Conservation (phyloP, 2,329 filamentous ascomycete genomes). For the Exophiala sp. region DNA sequence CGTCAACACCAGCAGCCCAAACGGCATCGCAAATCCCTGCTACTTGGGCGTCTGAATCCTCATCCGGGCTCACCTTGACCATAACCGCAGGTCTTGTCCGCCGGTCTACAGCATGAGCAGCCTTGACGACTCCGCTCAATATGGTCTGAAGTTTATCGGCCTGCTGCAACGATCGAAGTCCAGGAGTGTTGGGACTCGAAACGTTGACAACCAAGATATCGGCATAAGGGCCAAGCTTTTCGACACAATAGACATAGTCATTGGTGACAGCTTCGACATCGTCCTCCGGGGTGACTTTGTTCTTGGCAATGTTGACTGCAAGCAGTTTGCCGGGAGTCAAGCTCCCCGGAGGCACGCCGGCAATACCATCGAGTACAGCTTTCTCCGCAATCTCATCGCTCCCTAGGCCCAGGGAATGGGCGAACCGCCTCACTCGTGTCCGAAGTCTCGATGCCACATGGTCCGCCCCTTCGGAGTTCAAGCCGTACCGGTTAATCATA, state of each 20-base stretch:
- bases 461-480: conserved; percentile 88
- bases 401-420: conserved; percentile 62
- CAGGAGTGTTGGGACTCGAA: conserved; percentile 91
- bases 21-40: conserved; percentile 83
- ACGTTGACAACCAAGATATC: conserved; percentile 98
- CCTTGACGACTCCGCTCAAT: conserved; percentile 72
- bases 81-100: conserved; percentile 75
- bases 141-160: conserved; percentile 75
- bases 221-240: conserved; percentile 75
- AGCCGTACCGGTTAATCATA: conserved; percentile 90
- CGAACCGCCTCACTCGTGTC: conserved; percentile 70
- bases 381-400: conserved; percentile 58
- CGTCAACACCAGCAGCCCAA: conserved; percentile 77
- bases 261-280: conserved; percentile 75
- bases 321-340: conserved; percentile 68
- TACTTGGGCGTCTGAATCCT: conserved; percentile 78
- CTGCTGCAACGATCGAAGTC: conserved; percentile 78
- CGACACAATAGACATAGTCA: conserved; percentile 84
- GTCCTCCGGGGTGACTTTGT: conserved; percentile 80
- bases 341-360: conserved; percentile 73
- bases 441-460: conserved; percentile 73
- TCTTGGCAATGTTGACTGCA: conserved; percentile 92
- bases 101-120: conserved; percentile 63
- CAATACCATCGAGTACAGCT: conserved; percentile 69
- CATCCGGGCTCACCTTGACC: conserved; percentile 97